Percentiles rank a stretch among this genome's conserved stretches.
Evolutionary conservation across 371 early-diverging fungal species (phyloP).

Genomic region (Spiromyces aspiralis): DNA sequence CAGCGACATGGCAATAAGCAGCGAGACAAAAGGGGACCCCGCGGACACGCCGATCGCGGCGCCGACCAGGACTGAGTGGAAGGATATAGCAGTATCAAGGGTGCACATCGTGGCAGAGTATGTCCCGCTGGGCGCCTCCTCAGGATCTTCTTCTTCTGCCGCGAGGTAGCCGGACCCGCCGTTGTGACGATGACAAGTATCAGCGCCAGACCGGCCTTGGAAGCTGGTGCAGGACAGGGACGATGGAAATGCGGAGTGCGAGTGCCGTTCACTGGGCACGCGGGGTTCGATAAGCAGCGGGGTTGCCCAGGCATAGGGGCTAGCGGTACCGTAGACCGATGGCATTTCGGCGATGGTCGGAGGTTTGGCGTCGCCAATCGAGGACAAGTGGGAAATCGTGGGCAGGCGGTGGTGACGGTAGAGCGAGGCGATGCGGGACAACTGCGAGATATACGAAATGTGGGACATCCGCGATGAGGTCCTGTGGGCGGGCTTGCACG

Average conservation of each 20-base stretch:
- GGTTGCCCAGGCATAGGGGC: background rate
- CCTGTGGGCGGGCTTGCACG: background rate
- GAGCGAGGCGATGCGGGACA: background rate
- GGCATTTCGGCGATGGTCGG: background rate
- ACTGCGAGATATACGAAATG: background rate
- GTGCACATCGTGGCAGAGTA: conserved; percentile 26
- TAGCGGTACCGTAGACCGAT: too few relatives aligned
- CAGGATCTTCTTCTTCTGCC: too few relatives aligned
- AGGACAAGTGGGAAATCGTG: background rate
- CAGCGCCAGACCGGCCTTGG: too few relatives aligned
- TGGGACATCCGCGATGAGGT: background rate
- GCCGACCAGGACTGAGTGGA: conserved; percentile 81
- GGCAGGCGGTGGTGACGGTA: background rate
- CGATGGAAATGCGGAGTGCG: too few relatives aligned
- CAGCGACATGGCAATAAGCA: conserved; percentile 66
- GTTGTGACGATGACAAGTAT: too few relatives aligned
- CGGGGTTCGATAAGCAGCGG: background rate
- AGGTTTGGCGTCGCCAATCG: background rate
- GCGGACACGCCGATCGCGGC: conserved; percentile 53
- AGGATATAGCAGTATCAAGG: conserved; percentile 69
- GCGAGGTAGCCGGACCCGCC: too few relatives aligned
- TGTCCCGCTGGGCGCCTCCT: too few relatives aligned
- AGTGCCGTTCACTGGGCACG: background rate
- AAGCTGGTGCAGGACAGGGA: too few relatives aligned
- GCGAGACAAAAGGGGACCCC: conserved; percentile 42